A percentile compares a stretch with the other conserved stretches of the same genome.
Conservation (phyloP, 768 basidiomycete genomes). For the Lactifluus echinatus region DNA sequence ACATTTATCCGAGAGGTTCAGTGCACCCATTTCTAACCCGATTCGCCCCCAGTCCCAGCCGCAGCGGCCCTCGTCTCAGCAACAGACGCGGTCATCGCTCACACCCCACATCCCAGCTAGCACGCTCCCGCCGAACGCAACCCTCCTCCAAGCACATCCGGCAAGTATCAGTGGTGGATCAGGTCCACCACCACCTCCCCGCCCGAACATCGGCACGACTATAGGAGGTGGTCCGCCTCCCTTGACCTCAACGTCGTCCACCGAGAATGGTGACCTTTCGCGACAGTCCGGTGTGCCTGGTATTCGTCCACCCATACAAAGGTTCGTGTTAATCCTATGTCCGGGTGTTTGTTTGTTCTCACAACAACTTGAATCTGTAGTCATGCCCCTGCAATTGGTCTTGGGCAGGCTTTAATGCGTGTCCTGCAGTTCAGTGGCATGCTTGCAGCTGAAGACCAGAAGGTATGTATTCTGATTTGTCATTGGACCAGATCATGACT, state of each 20-base stretch:
- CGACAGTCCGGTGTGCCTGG: constrained; percentile 8
- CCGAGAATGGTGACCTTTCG: constrained; percentile 12
- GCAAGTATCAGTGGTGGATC: constrained; percentile 15
- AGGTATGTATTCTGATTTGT: constrained; percentile 29
- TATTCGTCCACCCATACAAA: constrained; percentile 4
- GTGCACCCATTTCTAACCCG: constrained; percentile 21
- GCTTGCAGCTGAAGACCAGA: constrained; percentile 45
- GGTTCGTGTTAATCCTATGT: constrained; percentile 1
- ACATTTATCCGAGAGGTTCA: constrained; percentile 5
- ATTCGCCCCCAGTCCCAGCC: constrained; percentile 24
- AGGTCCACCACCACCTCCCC: constrained; percentile 6
- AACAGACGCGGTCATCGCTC: constrained; percentile 35
- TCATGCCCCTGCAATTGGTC: constrained; percentile 29
- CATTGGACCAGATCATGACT: not conserved
- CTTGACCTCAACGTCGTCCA: constrained; percentile 6
- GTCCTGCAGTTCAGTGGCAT: constrained; percentile 64
- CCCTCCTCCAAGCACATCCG: constrained; percentile 20
- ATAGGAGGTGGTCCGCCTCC: constrained; percentile 6
- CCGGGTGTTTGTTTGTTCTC: not conserved
- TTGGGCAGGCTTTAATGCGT: constrained; percentile 56
- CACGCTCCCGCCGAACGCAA: constrained; percentile 28
- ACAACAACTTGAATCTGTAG: not conserved
- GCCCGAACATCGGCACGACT: not conserved
- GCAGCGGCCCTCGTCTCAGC: constrained; percentile 32
- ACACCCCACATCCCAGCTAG: constrained; percentile 38